Evolutionary conservation across 2,329 filamentous ascomycete species (phyloP), one percentile per base, ranked within the genome.

Genomic region (Neofusicoccum umdonicola): DNA sequence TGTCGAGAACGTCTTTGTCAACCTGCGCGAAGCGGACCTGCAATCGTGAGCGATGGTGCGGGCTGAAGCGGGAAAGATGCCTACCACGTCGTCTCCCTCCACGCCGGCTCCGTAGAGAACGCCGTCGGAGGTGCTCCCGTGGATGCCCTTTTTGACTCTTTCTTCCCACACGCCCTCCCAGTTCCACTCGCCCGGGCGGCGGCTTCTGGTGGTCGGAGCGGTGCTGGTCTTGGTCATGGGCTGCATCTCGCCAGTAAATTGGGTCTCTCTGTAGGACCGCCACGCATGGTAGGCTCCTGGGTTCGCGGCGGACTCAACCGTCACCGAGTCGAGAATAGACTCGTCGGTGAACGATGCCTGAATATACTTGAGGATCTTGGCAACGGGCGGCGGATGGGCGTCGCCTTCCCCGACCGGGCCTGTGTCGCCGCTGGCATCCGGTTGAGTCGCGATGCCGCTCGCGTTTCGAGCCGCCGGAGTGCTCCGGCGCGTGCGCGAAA

Each of bases 81-180:
- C 64, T 82, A 94, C 91, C 77, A 92, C 83, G 69, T 96, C 92
- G 74, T 93, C 90, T 9, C 85, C 79, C 35, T 80, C 79, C 48
- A 83, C 83, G 4, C 82, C 80, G 65, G 83, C 84, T 5, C 92
- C 92, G 78, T 88, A 98, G 27, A 98, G 79, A 4, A 92, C 88
- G 1, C 88, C 81, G 69, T 98, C 94, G 0, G 91, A 91, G 57
- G 92, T 79, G 72, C 92, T 96, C 9, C 85, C 84, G 58, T 89
- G 85, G 48, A 97, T 86, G 17, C 90, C 90, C 75, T 90, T 91
- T 76, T 87, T 89, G 0, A 97, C 93, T 63, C 94, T 85, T 68
- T 93, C 90, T 74, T 96, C 91, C 94, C 94, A 99, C 0, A 98
- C 94, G 0, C 94, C 93, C 72, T 97, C 92, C 94, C 94, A 98